A percentile compares a stretch with the other conserved stretches of the same genome.
Evolutionary conservation across 2,329 filamentous ascomycete species (phyloP).

Genomic region (Talaromyces marneffei): DNA sequence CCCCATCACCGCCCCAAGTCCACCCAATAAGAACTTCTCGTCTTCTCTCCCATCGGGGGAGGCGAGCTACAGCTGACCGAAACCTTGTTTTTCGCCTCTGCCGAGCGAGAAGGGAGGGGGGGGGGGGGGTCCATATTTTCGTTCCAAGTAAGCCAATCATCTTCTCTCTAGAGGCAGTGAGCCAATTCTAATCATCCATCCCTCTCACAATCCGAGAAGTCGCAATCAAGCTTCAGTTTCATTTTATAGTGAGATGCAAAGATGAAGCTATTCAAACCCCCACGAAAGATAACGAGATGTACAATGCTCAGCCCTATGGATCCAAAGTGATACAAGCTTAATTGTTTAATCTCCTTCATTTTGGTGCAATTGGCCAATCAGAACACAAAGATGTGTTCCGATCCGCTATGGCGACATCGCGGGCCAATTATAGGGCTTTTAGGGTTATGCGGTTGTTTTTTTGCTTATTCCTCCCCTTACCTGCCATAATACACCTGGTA

Average conservation of each 20-base stretch:
- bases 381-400: neutral
- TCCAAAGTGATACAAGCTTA: constrained; percentile 5
- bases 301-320: constrained; percentile 6
- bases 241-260: neutral
- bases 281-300: neutral
- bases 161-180: too few relatives aligned
- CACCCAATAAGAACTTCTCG: neutral
- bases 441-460: neutral
- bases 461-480: neutral
- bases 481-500: too few relatives aligned
- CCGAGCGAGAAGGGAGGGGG: neutral
- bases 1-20: neutral
- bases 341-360: neutral
- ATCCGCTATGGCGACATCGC: constrained; percentile 16
- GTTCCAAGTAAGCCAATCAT: neutral
- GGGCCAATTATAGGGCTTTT: constrained; percentile 5
- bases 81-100: neutral
- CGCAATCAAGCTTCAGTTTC: too few relatives aligned
- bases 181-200: too few relatives aligned
- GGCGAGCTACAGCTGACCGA: neutral
- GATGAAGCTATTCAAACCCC: neutral
- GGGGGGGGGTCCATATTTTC: neutral
- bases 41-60: neutral
- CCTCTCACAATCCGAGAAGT: too few relatives aligned
- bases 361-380: constrained; percentile 2